Conservation (phyloP, 495 filamentous ascomycete genomes). For the Articulospora tetracladia region DNA sequence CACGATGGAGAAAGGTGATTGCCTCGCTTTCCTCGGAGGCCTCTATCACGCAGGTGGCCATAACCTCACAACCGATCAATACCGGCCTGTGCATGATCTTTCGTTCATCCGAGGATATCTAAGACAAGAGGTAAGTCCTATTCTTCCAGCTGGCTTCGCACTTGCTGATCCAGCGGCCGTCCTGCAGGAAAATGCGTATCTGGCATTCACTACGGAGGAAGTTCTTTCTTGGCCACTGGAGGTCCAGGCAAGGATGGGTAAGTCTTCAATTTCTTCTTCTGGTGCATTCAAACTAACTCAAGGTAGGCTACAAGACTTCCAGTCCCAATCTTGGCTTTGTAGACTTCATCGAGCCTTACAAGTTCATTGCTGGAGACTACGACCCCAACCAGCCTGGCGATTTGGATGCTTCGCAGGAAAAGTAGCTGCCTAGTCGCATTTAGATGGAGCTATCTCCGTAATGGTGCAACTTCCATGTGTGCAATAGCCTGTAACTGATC, state of each 20-base stretch:
- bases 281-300: not conserved
- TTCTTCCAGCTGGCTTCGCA: not conserved
- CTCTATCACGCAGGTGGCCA: not conserved
- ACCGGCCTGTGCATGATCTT: constrained; percentile 2
- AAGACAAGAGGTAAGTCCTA: not conserved
- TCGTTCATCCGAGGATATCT: constrained; percentile 1
- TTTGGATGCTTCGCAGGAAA: constrained; percentile 1
- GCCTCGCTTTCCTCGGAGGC: not conserved
- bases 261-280: not conserved
- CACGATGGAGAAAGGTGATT: not conserved
- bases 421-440: too few relatives aligned
- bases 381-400: not conserved
- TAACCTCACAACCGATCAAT: not conserved
- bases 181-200: not conserved
- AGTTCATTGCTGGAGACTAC: not conserved
- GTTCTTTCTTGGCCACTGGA: not conserved
- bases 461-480: too few relatives aligned
- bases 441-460: too few relatives aligned
- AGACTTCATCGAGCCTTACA: not conserved
- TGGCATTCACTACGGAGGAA: not conserved
- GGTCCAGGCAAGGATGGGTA: not conserved
- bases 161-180: not conserved
- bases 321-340: constrained; percentile 1
- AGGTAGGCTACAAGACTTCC: not conserved
- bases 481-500: too few relatives aligned